These are phyloP conservation scores for Claviceps quebecensis DNA, from an alignment of 2,329 filamentous ascomycete species.

Conservation along the genomic window DNA sequence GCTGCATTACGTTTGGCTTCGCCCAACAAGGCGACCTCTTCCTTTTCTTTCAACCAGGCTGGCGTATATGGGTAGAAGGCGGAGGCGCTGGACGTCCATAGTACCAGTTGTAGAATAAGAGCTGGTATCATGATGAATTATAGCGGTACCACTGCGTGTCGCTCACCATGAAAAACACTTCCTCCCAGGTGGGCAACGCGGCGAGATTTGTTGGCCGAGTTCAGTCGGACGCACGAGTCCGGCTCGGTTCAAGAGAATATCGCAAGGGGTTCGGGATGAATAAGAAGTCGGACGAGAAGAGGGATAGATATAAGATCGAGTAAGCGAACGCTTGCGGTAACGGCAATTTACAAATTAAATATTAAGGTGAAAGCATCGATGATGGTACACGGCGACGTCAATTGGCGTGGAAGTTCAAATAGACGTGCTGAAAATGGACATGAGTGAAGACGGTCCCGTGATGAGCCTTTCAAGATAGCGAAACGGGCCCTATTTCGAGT, in stretches of 20 bases:
- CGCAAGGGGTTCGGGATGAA: neutral
- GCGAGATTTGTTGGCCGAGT: neutral
- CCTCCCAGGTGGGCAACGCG: neutral
- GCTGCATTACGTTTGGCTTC: conserved; percentile 14
- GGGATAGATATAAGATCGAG: neutral
- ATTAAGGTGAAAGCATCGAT: conserved; percentile 8
- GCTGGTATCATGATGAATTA: conserved; percentile 26
- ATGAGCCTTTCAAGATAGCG: neutral
- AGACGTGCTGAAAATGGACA: conserved; percentile 5
- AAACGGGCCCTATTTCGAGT: neutral
- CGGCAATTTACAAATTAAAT: conserved; percentile 6
- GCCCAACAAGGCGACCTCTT: conserved; percentile 8
- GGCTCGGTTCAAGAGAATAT: neutral
- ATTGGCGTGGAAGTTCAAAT: neutral
- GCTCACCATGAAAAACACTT: conserved; percentile 1
- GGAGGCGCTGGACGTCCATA: conserved; percentile 30
- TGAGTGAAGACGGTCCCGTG: conserved; percentile 3
- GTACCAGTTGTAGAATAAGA: conserved; percentile 28
- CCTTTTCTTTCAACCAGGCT: conserved; percentile 18
- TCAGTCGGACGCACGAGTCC: neutral
- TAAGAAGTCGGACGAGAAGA: neutral
- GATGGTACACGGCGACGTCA: neutral
- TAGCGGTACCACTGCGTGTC: conserved; percentile 1
- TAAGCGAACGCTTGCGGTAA: neutral
- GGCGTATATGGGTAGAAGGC: conserved; percentile 36